Evolutionary conservation across 768 basidiomycete species (phyloP).

Genomic region (Leccinum subgranulosum): DNA sequence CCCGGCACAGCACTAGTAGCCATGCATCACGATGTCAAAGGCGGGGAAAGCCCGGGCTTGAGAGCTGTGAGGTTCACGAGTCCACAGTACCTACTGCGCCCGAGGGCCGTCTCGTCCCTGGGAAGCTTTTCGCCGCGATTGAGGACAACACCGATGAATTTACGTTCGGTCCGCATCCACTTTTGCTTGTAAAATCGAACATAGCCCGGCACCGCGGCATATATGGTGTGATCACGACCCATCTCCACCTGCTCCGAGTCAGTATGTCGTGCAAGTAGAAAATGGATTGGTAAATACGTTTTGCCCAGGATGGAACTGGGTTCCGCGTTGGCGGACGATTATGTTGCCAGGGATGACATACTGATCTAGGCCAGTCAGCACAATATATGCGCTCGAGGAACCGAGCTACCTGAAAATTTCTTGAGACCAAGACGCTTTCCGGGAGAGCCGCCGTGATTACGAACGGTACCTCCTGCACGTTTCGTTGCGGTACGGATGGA

Average conservation of each 20-base stretch:
- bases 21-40: constrained; percentile 4
- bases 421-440: constrained; percentile 94
- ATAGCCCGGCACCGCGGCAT: constrained; percentile 84
- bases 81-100: constrained; percentile 84
- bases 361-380: constrained; percentile 58
- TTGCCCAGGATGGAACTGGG: constrained; percentile 90
- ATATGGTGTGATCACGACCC: constrained; percentile 94
- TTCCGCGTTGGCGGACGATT: constrained; percentile 92
- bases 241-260: constrained; percentile 64
- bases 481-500: constrained; percentile 94
- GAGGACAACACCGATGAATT: constrained; percentile 81
- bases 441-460: constrained; percentile 89
- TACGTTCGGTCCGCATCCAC: constrained; percentile 68
- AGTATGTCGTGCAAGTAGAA: constrained; percentile 1
- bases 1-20: background rate
- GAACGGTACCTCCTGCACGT: constrained; percentile 90
- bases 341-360: constrained; percentile 93
- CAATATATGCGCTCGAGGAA: background rate
- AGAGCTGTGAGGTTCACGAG: constrained; percentile 60
- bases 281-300: constrained; percentile 55
- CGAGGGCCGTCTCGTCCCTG: constrained; percentile 65
- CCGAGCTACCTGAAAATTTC: constrained; percentile 81
- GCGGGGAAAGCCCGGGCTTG: constrained; percentile 9
- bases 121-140: constrained; percentile 84
- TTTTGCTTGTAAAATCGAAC: constrained; percentile 92